These are phyloP conservation scores for Penicillium sp. DNA, from an alignment of 2,329 filamentous ascomycete genomes.

Conservation along the genomic window DNA sequence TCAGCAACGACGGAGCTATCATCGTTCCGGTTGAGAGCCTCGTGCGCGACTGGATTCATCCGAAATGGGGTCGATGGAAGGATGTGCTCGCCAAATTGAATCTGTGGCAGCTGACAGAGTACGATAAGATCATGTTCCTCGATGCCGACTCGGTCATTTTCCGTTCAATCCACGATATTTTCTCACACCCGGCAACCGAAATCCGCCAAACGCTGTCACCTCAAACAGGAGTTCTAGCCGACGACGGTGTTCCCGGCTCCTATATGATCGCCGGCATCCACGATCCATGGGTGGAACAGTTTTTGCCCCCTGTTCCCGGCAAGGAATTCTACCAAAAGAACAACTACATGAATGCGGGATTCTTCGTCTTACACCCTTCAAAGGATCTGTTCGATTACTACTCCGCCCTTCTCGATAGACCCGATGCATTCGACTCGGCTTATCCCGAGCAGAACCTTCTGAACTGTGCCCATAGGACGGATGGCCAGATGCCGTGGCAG, in stretches of 20 bases:
- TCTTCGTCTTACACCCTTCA: constrained; percentile 9
- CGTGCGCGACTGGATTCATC: constrained; percentile 1
- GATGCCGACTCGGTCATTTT: constrained; percentile 7
- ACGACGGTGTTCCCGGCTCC: no score
- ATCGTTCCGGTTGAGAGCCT: constrained; percentile 3
- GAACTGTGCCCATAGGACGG: constrained; percentile 11
- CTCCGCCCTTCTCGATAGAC: not conserved
- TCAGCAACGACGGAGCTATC: constrained; percentile 1
- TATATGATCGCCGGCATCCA: constrained; percentile 6
- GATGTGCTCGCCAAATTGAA: constrained; percentile 5
- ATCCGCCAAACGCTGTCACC: not conserved
- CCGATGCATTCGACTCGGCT: not conserved
- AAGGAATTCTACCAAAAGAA: not conserved
- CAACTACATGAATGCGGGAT: constrained; percentile 10
- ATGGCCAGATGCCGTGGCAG: constrained; percentile 15
- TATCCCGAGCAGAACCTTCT: constrained; percentile 13
- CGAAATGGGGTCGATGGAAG: not conserved
- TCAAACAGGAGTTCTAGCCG: no score
- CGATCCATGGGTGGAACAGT: constrained; percentile 2
- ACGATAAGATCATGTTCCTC: constrained; percentile 6
- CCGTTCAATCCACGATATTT: constrained; percentile 3
- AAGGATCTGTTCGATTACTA: constrained; percentile 4
- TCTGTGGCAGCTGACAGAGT: constrained; percentile 5
- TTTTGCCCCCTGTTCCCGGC: not conserved
- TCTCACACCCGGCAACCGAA: not conserved